Evolutionary conservation across 495 filamentous ascomycete genomes (phyloP), one percentile per base, ranked within the genome.

Genomic region (Polyplosphaeria fusca): DNA sequence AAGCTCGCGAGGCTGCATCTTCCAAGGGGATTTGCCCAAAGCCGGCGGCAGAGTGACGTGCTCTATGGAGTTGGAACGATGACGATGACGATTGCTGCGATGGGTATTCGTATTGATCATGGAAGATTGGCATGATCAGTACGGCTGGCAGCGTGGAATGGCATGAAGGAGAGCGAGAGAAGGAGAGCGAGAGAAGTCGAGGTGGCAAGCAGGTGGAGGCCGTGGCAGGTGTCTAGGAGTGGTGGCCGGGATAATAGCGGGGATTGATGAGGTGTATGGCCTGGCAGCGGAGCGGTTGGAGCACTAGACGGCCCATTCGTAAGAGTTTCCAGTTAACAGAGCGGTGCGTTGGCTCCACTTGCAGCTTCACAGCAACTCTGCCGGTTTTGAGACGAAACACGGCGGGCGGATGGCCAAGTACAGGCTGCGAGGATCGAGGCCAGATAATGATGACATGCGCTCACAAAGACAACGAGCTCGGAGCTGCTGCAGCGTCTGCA

Each of bases 101-200:
- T 43, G 35, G 61, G 18, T 19, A 40, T 37, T 55, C 50, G 44
- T 25, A 63, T 52, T 63, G 59, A 60, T 81, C 74, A 60, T 77
- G 77, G 54, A 82, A 80, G 58, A 85, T 79, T 52, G 83, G 82
- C 84, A 86, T 87, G 40, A 51, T 75, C 19, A 39, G n/a, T 44
- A 46, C 52, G 35, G 25, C 0, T 22, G n/a, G 4, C 28, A 20
- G n/a, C 26, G 5, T n/a, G 13, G 16, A 35, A 52, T 3, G 25
- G 49, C 61, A 64, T 64, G 56, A 48, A n/a, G 47, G 47, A 52
- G 23, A 44, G 45, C 11, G 35, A 18, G 18, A 1, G 23, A 19
- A 45, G 47, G 47, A 52, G 23, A 44, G 45, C 11, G 35, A 18
- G 18, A 1, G 23, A 19, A 45, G 39, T 20, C 23, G 44, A 23